Evolutionary conservation across 768 basidiomycete genomes (phyloP).

Genomic region (Auriculariales sp.): DNA sequence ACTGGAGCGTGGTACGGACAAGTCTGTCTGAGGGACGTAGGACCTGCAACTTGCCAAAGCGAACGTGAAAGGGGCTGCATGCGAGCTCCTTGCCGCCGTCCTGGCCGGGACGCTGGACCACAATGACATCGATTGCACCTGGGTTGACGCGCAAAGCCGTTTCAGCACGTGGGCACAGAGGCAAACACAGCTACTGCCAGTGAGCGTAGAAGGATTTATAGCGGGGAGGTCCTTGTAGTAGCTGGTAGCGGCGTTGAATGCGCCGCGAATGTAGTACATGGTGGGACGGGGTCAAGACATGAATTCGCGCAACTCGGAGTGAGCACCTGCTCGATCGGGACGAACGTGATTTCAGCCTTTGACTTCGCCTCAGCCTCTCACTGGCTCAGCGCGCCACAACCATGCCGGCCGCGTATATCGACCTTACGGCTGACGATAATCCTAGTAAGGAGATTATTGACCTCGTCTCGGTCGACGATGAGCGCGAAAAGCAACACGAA

Average conservation of each 20-base stretch:
- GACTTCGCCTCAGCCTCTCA: neutral
- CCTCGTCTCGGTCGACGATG: neutral
- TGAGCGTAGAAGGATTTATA: slow-evolving; percentile 91
- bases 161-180: neutral
- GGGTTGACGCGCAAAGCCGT: neutral
- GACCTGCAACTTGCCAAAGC: slow-evolving; percentile 96
- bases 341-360: neutral
- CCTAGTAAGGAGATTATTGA: neutral
- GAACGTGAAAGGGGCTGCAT: slow-evolving; percentile 93
- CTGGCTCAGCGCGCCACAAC: neutral
- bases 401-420: neutral
- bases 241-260: slow-evolving; percentile 72
- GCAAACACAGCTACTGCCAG: slow-evolving; percentile 14
- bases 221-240: slow-evolving; percentile 77
- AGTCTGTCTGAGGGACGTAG: slow-evolving; percentile 88
- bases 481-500: neutral
- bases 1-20: slow-evolving; percentile 24
- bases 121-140: slow-evolving; percentile 98
- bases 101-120: slow-evolving; percentile 61
- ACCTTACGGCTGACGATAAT: neutral
- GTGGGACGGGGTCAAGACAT: neutral
- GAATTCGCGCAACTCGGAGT: neutral
- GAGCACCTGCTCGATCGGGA: neutral
- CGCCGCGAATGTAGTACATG: slow-evolving; percentile 85
- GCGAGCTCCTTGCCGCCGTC: slow-evolving; percentile 54